Percentiles rank a stretch among this genome's conserved stretches.
Conservation (phyloP, 768 basidiomycete species). For the Collybia sp. region DNA sequence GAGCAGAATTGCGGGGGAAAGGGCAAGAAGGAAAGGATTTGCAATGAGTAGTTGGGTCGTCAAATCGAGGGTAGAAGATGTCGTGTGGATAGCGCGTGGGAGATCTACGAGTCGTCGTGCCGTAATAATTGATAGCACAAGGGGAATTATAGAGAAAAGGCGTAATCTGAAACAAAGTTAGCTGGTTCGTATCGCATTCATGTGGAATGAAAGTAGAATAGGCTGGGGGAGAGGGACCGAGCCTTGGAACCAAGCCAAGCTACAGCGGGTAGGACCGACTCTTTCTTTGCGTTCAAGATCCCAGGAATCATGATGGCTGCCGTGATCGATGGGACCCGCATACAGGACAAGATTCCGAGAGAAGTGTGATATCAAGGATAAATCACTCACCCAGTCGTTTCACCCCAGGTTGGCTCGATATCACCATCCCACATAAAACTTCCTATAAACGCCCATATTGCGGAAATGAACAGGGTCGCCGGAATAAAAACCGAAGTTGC, state of each 20-base stretch:
- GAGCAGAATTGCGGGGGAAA: slow-evolving; percentile 74
- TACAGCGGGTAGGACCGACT: no score
- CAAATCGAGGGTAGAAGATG: slow-evolving; percentile 53
- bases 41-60: slow-evolving; percentile 65
- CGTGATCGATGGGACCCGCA: no score
- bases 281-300: no score
- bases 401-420: slow-evolving; percentile 70
- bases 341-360: background rate
- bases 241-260: no score
- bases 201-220: no score
- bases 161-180: slow-evolving; percentile 44
- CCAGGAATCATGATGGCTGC: no score
- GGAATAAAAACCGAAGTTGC: slow-evolving; percentile 75
- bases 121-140: slow-evolving; percentile 64
- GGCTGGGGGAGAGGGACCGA: no score
- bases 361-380: slow-evolving; percentile 1
- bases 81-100: slow-evolving; percentile 63
- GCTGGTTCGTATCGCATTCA: no score
- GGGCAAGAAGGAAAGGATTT: slow-evolving; percentile 70
- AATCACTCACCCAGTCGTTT: slow-evolving; percentile 65
- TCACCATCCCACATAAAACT: slow-evolving; percentile 61
- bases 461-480: slow-evolving; percentile 65
- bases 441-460: slow-evolving; percentile 78
- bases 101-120: slow-evolving; percentile 68
- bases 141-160: slow-evolving; percentile 72